A percentile compares a stretch with the other conserved stretches of the same genome.
Conservation (phyloP, 352 stramenopile genomes). For the Albugo candida region DNA sequence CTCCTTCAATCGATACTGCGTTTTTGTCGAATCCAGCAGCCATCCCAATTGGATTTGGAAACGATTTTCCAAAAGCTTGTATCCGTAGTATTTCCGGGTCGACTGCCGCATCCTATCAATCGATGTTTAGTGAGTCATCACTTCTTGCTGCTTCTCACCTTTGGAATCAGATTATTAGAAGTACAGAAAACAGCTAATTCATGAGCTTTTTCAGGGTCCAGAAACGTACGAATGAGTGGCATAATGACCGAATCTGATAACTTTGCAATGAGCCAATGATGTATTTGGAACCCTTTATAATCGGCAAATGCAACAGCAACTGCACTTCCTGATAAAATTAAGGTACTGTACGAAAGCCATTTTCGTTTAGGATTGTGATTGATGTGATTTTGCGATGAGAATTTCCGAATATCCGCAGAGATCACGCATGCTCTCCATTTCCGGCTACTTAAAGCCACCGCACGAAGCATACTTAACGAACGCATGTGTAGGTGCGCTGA, state of each 20-base stretch:
- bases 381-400: too few species aligned
- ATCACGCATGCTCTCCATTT: too few species aligned
- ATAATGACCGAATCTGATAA: slow-evolving; percentile 54
- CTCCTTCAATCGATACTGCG: slow-evolving; percentile 80
- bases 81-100: slow-evolving; percentile 39
- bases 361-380: too few species aligned
- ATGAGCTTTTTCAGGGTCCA: slow-evolving; percentile 74
- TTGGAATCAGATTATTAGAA: slow-evolving; percentile 50
- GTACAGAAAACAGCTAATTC: slow-evolving; percentile 60
- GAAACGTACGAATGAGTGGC: slow-evolving; percentile 48
- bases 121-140: not conserved
- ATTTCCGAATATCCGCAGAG: too few species aligned
- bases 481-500: too few species aligned
- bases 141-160: slow-evolving; percentile 5
- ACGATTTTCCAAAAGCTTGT: slow-evolving; percentile 39
- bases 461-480: too few species aligned
- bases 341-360: too few species aligned
- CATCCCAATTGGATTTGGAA: slow-evolving; percentile 88
- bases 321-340: slow-evolving; percentile 13
- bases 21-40: slow-evolving; percentile 97
- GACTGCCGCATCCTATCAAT: slow-evolving; percentile 15
- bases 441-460: too few species aligned
- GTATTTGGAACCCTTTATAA: slow-evolving; percentile 42
- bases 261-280: slow-evolving; percentile 54
- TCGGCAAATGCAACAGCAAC: slow-evolving; percentile 32